Percentiles rank a stretch among this genome's conserved stretches.
These are phyloP conservation scores for Actinomortierella wolfii DNA, from an alignment of 371 early-diverging fungal species.

Conservation along the genomic window DNA sequence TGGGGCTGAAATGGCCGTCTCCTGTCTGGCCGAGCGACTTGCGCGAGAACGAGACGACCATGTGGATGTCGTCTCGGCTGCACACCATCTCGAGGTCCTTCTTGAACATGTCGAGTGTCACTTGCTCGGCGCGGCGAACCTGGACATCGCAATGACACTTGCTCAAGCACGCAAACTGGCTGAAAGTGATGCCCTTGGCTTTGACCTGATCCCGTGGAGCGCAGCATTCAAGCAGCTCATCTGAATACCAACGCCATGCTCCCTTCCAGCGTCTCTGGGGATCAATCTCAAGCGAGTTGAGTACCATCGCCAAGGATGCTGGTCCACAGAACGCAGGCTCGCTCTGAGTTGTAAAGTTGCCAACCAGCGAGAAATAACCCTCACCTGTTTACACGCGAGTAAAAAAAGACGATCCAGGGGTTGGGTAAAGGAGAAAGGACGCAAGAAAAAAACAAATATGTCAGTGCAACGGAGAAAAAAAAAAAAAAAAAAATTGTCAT, in stretches of 20 bases:
- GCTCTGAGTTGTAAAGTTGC: constrained; percentile 89
- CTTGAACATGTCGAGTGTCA: constrained; percentile 76
- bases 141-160: constrained; percentile 83
- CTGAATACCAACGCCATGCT: constrained; percentile 86
- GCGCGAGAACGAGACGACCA: constrained; percentile 89
- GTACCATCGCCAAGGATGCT: constrained; percentile 84
- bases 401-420: neutral
- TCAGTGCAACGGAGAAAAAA: neutral
- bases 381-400: constrained; percentile 53
- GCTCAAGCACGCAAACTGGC: constrained; percentile 88
- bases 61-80: constrained; percentile 73
- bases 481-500: neutral
- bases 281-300: constrained; percentile 91
- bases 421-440: constrained; percentile 2
- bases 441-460: neutral
- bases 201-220: constrained; percentile 78
- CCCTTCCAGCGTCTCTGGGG: constrained; percentile 91
- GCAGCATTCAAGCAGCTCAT: constrained; percentile 88
- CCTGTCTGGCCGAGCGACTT: constrained; percentile 87
- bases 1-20: constrained; percentile 65
- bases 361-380: constrained; percentile 84
- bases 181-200: constrained; percentile 85
- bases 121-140: constrained; percentile 69
- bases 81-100: constrained; percentile 73
- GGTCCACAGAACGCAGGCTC: constrained; percentile 86